A percentile compares a stretch with the other conserved stretches of the same genome.
phyloP scores from a whole-genome alignment of 257 asterid genomes.

The Salvia splendens region DNA sequence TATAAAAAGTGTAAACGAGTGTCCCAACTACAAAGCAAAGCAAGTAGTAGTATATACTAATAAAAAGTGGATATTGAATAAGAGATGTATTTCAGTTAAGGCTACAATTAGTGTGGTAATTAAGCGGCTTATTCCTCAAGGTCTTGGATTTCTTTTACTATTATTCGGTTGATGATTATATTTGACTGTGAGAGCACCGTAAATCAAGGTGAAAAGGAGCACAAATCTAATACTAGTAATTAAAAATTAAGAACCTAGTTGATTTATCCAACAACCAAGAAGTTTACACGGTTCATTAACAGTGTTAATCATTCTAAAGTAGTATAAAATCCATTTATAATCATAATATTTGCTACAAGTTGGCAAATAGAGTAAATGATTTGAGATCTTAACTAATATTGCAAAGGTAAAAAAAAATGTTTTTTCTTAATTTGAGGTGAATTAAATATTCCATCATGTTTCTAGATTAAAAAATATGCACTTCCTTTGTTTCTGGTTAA shows the following conservation, averaged over 20 bases:
- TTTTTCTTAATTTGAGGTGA: too few relatives aligned
- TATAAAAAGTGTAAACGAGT: too few relatives aligned
- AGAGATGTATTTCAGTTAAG: too few relatives aligned
- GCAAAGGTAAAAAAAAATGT: not conserved
- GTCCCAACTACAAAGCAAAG: too few relatives aligned
- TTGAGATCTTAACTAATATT: slow-evolving; percentile 4
- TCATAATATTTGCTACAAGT: slow-evolving; percentile 16
- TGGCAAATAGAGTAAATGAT: slow-evolving; percentile 19
- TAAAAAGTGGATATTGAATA: too few relatives aligned
- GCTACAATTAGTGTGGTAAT: too few relatives aligned
- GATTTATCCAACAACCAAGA: slow-evolving; percentile 22
- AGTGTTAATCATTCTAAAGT: slow-evolving; percentile 7
- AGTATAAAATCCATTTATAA: not conserved
- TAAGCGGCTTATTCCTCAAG: not conserved
- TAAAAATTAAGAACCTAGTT: slow-evolving; percentile 8
- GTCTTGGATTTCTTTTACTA: not conserved
- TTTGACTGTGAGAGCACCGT: not conserved
- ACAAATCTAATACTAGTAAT: not conserved
- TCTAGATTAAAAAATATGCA: too few relatives aligned
- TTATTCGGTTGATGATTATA: slow-evolving; percentile 3
- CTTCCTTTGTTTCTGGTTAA: too few relatives aligned
- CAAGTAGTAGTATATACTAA: too few relatives aligned
- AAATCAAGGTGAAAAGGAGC: slow-evolving; percentile 21
- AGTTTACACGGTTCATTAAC: not conserved
- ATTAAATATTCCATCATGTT: too few relatives aligned